Evolutionary conservation across 768 basidiomycete species (phyloP).

Genomic region (Auriscalpium vulgare): DNA sequence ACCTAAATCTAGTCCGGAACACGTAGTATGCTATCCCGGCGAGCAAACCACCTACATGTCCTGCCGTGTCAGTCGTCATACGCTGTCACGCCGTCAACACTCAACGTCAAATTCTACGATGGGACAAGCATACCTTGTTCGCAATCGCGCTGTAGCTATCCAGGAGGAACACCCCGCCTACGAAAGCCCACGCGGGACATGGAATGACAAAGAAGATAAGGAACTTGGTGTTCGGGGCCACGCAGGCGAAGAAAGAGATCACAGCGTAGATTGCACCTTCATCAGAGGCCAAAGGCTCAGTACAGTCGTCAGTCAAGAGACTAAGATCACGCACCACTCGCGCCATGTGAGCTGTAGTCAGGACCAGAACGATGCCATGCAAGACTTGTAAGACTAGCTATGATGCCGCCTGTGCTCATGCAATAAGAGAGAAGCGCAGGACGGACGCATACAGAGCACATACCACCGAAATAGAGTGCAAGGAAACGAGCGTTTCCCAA

Average conservation of each 20-base stretch:
- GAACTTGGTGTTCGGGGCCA: constrained; percentile 59
- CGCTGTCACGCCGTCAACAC: constrained; percentile 28
- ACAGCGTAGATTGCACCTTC: constrained; percentile 66
- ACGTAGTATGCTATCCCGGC: constrained; percentile 49
- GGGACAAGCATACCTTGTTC: constrained; percentile 19
- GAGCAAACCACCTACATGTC: constrained; percentile 63
- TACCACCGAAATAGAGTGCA: constrained; percentile 66
- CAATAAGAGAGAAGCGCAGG: neutral
- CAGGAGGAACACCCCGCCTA: constrained; percentile 57
- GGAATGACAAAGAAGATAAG: constrained; percentile 71
- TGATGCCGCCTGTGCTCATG: constrained; percentile 46
- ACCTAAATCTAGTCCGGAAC: constrained; percentile 1
- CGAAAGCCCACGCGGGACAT: constrained; percentile 70
- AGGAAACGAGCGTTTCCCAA: constrained; percentile 65
- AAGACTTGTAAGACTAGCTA: constrained; percentile 42
- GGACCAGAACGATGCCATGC: constrained; percentile 35
- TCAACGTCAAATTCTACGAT: neutral
- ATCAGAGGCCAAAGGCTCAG: neutral
- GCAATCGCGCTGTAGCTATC: constrained; percentile 39
- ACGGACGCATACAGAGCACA: constrained; percentile 12
- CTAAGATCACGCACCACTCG: constrained; percentile 50
- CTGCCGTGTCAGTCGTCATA: constrained; percentile 48
- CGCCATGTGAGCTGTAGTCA: constrained; percentile 44
- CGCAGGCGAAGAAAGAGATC: constrained; percentile 65
- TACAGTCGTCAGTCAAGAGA: neutral